Base-by-base conservation (phyloP, 169 alveolate species). In the Plasmodium adleri region DNA sequence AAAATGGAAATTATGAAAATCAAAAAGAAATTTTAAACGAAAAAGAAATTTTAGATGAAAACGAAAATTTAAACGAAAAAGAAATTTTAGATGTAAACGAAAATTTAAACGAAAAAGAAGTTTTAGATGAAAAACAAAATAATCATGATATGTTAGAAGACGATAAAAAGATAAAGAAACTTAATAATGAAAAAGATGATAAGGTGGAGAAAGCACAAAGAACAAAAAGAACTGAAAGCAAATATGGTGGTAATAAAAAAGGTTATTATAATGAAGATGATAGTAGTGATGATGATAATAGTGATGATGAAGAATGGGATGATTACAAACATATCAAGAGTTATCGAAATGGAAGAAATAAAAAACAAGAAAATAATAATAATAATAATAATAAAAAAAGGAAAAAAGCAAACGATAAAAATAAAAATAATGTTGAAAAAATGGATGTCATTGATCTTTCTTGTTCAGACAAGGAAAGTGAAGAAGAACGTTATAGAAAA, bases 91-190 rank as follows among this genome's bases (percentile, higher is more conserved):
- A 62, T 15, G 64, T n/a, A 28, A 24, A 45, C 7, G n/a, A 74
- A 8, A 13, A 39, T 47, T 6, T 17, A 15, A 3, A 50, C 13
- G 62, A 80, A 0, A 20, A 2, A 24, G 64, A 15, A 9, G 17
- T 17, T 74, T 28, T 13, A n/a, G 45, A 32, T 5, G 13, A 28
- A 20, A 49, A 15, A 43, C 64, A 15, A 20, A 13, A 43, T 22
- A 43, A 32, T 17, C 72, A 73, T 10, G 59, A 58, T 13, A 39
- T 17, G 45, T 54, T 12, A 5, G 80, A 50, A 71, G 49, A 71
- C 20, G 56, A 12, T 12, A 54, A 26, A 26, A 28, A 66, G 3
- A 20, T 13, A 26, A 24, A 64, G 52, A 47, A 60, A 60, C 13
- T 0, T 4, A 20, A 22, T 22, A 49, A 49, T 45, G 17, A 24